phyloP scores from a whole-genome alignment of 169 alveolate species.

The Theileria parva region DNA sequence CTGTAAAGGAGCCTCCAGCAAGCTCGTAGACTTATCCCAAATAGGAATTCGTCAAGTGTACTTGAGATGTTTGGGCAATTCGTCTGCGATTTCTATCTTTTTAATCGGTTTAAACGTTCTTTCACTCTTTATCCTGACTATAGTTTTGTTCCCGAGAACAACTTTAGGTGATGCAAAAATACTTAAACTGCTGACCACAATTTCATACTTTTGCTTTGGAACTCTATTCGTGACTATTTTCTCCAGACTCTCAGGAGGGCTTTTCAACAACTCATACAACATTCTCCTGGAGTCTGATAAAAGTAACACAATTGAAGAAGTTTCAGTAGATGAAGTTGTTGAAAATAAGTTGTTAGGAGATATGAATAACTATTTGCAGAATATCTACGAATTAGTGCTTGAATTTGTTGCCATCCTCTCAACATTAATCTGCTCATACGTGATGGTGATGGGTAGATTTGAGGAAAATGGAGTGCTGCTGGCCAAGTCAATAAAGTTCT shows the following conservation, averaged over 20 bases:
- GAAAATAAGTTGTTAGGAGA: background rate
- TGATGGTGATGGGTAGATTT: background rate
- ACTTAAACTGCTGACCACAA: background rate
- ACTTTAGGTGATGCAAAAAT: background rate
- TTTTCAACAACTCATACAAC: constrained; percentile 8
- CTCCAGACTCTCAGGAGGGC: constrained; percentile 25
- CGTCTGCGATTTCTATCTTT: background rate
- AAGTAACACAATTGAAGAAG: background rate
- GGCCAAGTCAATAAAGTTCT: background rate
- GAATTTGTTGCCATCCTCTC: constrained; percentile 7
- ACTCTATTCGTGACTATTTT: background rate
- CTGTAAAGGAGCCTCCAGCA: constrained; percentile 2
- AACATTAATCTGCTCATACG: constrained; percentile 7
- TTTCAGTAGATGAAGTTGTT: background rate
- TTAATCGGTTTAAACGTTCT: background rate
- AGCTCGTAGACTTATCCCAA: background rate
- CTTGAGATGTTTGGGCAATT: background rate
- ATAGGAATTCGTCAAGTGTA: background rate
- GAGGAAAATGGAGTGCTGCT: background rate
- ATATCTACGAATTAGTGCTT: background rate
- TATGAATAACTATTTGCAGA: constrained; percentile 1
- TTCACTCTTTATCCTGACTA: background rate
- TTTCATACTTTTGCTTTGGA: constrained; percentile 12
- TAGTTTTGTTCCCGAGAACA: background rate
- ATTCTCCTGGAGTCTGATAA: background rate